Evolutionary conservation across 306 rosid genomes (phyloP), one percentile per base, ranked within the genome.

Genomic region (Hippophae rhamnoides): DNA sequence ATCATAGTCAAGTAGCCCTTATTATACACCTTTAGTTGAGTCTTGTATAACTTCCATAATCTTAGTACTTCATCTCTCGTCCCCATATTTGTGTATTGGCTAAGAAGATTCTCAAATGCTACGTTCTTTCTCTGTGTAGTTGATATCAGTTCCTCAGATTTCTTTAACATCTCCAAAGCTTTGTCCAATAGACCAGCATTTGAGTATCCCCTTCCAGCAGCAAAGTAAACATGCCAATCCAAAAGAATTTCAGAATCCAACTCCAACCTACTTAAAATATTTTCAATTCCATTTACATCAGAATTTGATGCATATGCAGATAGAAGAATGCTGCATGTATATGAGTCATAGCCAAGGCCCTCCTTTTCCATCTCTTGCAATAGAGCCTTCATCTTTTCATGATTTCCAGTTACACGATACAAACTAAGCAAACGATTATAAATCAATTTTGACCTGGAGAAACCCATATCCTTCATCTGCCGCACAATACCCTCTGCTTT

Each of bases 311-410:
- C 67, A 59, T 48, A 74, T n/a, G 67, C 70, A 23, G 31, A 41
- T 31, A 74, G 62, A 58, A 26, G 51, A 52, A 59, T 74, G 47
- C 60, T 45, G 43, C 52, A 68, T 0, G 78, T 63, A 66, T 6
- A 58, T 11, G 3, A 10, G 63, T 74, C 49, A 41, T 13, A 25
- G 49, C 5, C 0, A 13, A 74, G 41, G 40, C 67, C 60, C 27
- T 38, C 64, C 43, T 68, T 70, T 27, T 74, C 63, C 78, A 74
- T 74, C 44, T 58, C 78, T 8, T n/a, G 64, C 59, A 68, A 6
- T 43, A 74, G 42, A 44, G 18, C 2, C 7, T 68, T 65, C 13
- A 74, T 44, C 43, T 68, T 74, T 13, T 68, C 74, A 9, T 41
- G 54, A 23, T 63, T 53, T 65, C 63, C 64, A 42, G 48, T 68